Evolutionary conservation across 257 asterid genomes (phyloP), one percentile per base, ranked within the genome.

Genomic region (Hygrophila difformis): DNA sequence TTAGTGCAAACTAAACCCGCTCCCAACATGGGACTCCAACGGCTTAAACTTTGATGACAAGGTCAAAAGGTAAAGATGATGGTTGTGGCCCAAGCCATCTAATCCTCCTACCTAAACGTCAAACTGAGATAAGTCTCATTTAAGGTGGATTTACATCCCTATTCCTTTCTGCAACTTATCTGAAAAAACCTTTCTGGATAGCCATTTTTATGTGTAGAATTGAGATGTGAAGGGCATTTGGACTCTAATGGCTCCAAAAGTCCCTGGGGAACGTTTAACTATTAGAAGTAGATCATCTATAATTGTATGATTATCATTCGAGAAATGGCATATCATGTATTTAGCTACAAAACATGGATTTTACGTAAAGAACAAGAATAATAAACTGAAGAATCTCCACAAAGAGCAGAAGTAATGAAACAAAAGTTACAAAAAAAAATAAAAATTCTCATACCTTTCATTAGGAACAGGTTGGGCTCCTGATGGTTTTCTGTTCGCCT

Each of bases 401-500:
- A n/a, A n/a, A n/a, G n/a, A 2, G 5, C 18, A 41, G 19, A 41
- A 41, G 4, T 7, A 41, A 41, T 9, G 19, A 41, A 15, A 17
- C 15, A 5, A 12, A 35, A 11, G 35, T 6, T 12, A 4, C n/a
- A 18, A 33, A 26, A 16, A 19, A 21, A 22, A 3, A 19, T 10
- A 21, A 9, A 17, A 0, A 26, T 26, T 26, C 38, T 47, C 52
- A 41, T 65, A 79, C 96, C 82, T 68, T 42, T 62, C 78, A 57
- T 53, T 61, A 57, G 67, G 61, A 61, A 49, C 18, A 41, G 72
- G 15, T 8, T 56, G 55, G 36, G 52, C 79, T 23, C 77, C 91
- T 16, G 59, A 48, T 13, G 62, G 55, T 72, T 71, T 88, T 60
- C 72, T 73, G 58, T 58, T 65, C 59, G 47, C 68, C 57, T 66